Evolutionary conservation across 179 eudicot species (phyloP).

Genomic region (Sideroxylon spinosum): DNA sequence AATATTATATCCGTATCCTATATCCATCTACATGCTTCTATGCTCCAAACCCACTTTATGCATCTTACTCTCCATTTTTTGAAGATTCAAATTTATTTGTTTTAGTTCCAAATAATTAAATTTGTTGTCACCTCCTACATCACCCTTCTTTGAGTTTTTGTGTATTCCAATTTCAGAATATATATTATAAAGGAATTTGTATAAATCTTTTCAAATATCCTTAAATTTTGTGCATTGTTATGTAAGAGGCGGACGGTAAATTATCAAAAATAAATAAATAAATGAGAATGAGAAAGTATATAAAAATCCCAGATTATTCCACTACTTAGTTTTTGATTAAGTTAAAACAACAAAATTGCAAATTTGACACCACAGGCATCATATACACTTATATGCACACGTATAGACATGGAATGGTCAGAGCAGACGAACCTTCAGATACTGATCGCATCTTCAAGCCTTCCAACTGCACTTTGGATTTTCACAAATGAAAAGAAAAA

Average conservation of each 20-base stretch:
- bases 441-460: conserved; percentile 23
- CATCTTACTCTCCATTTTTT: not conserved
- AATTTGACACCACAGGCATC: not conserved
- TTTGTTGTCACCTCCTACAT: not conserved
- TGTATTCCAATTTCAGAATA: not conserved
- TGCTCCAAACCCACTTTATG: not conserved
- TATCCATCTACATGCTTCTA: too few species aligned
- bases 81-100: not conserved
- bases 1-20: not conserved
- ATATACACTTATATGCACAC: not conserved
- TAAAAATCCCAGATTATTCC: not conserved
- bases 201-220: too few species aligned
- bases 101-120: not conserved
- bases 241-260: too few species aligned
- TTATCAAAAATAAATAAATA: not conserved
- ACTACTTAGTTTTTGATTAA: not conserved
- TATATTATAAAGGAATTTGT: not conserved
- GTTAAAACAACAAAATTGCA: not conserved
- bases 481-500: conserved; percentile 10
- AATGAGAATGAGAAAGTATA: not conserved
- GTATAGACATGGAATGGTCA: not conserved
- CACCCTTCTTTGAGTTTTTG: not conserved
- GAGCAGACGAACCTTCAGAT: conserved; percentile 36
- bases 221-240: not conserved
- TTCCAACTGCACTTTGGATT: conserved; percentile 37